These are phyloP conservation scores for Avena insularis DNA, from an alignment of 176 grass and related monocot species.

Conservation along the genomic window DNA sequence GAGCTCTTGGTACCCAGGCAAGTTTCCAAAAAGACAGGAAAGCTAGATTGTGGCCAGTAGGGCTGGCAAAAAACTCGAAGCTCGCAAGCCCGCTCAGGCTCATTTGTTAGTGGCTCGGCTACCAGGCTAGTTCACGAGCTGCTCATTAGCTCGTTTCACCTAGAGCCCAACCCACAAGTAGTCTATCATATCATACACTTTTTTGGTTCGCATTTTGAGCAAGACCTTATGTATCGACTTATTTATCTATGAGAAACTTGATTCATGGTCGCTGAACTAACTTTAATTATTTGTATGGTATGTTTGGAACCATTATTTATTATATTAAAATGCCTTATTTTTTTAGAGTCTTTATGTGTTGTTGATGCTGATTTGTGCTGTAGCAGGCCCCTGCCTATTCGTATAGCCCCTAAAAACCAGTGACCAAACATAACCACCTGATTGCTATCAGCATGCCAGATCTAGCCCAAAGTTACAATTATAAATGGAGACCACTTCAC, in stretches of 20 bases:
- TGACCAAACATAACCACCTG: background rate
- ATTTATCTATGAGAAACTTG: conserved; percentile 10
- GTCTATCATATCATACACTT: background rate
- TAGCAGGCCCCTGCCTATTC: background rate
- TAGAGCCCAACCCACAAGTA: conserved; percentile 12
- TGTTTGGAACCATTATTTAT: conserved; percentile 2
- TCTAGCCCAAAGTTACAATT: conserved; percentile 25
- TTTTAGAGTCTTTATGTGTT: background rate
- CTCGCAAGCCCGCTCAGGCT: background rate
- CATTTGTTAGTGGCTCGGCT: background rate
- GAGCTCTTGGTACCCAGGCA: conserved; percentile 34
- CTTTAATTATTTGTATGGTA: background rate
- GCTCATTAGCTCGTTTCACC: conserved; percentile 5
- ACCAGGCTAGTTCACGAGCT: background rate
- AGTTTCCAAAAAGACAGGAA: conserved; percentile 6
- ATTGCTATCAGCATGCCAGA: conserved; percentile 12
- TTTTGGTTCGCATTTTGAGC: conserved; percentile 16
- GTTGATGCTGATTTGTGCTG: background rate
- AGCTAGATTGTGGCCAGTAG: background rate
- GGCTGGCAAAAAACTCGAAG: background rate
- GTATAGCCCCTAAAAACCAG: conserved; percentile 1
- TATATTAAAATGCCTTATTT: background rate
- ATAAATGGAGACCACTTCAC: conserved; percentile 5
- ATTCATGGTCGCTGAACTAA: conserved; percentile 3
- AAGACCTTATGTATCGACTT: background rate